Evolutionary conservation across 1,284 basidiomycete species (phyloP).

Genomic region (Microbotryum scabiosae): DNA sequence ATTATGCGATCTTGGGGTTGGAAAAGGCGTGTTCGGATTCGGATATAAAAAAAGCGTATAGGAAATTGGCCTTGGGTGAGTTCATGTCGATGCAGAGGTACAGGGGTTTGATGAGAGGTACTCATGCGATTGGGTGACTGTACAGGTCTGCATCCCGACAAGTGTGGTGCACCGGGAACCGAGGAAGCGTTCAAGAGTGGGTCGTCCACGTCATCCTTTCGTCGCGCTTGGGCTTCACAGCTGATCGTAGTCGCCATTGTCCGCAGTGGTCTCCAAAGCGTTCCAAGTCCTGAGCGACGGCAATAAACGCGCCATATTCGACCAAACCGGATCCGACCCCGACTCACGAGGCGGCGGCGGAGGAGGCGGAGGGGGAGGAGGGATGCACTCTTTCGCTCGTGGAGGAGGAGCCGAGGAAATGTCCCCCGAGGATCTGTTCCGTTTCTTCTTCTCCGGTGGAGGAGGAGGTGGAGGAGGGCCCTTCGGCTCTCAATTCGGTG

Average conservation of each 20-base stretch:
- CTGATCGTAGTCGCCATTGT: conserved; percentile 4
- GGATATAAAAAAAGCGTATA: conserved; percentile 94
- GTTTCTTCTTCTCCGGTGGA: conserved; percentile 93
- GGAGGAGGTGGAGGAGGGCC: conserved; percentile 45
- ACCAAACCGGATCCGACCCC: conserved; percentile 75
- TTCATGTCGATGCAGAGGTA: background rate
- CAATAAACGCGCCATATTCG: conserved; percentile 83
- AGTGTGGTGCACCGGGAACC: conserved; percentile 78
- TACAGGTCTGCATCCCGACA: conserved; percentile 27
- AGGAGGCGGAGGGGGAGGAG: conserved; percentile 37
- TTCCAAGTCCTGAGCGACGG: conserved; percentile 50
- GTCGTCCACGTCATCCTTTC: conserved; percentile 38
- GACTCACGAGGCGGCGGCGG: conserved; percentile 57
- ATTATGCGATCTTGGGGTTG: conserved; percentile 84
- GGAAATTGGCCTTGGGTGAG: conserved; percentile 58
- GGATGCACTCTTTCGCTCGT: conserved; percentile 32
- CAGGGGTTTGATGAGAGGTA: background rate
- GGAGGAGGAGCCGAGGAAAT: conserved; percentile 61
- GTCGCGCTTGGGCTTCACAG: background rate
- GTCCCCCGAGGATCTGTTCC: conserved; percentile 92
- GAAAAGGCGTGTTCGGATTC: conserved; percentile 77
- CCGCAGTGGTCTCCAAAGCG: conserved; percentile 80
- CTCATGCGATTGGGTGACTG: background rate
- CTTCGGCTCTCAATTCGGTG: conserved; percentile 48
- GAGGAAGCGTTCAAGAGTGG: conserved; percentile 97